Base-by-base conservation (phyloP, 495 filamentous ascomycete genomes). In the Parathielavia hyrcaniae region DNA sequence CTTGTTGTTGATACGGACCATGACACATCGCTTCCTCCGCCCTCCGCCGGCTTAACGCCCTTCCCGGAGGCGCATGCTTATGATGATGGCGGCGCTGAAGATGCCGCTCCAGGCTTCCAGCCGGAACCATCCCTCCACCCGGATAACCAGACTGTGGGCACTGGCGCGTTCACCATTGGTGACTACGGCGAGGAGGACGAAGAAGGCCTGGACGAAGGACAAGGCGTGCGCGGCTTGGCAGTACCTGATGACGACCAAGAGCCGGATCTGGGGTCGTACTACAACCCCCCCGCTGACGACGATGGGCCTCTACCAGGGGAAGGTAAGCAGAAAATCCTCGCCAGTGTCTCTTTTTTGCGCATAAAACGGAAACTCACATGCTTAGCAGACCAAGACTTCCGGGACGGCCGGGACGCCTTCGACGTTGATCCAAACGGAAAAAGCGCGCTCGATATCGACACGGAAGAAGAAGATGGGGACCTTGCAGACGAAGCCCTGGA, bases 231-330 rank as follows among this genome's bases (percentile, higher is more conserved):
- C 19, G 36, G 51, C 17, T 23, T 60, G 43, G 50, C 19, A 11
- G 35, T 48, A 7, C 47, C 39, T 1, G 35, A 50, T 9, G 58
- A 56, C 41, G 52, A 56, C 4, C 17, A 53, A 5, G 53, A 56
- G 20, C 20, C 58, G 14, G 60, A 58, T 9, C 30, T 58, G 16
- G 60, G 55, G 6, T 62, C 60, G 13, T 61, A 61, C 13, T 61
- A 61, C 53, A 32, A 61, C 41, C 1, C 51, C 10, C 41, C 43
- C 2, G 30, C 50, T 7, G 20, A 36, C 14, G 60, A 46, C 26
- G n/a, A 39, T 10, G 36, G 17, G n/a, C 48, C 48, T 5, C 34
- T 34, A 16, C 34, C 10, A 13, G 34, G 38, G 1, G 17, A 38
- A 8, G 48, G 48, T 38, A 38, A 22, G 48, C 19, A 41, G 4